Percentiles rank a stretch among this genome's conserved stretches.
Evolutionary conservation across 1,139 yeast genomes (phyloP).

Genomic region (Magnusiomyces starmeri): DNA sequence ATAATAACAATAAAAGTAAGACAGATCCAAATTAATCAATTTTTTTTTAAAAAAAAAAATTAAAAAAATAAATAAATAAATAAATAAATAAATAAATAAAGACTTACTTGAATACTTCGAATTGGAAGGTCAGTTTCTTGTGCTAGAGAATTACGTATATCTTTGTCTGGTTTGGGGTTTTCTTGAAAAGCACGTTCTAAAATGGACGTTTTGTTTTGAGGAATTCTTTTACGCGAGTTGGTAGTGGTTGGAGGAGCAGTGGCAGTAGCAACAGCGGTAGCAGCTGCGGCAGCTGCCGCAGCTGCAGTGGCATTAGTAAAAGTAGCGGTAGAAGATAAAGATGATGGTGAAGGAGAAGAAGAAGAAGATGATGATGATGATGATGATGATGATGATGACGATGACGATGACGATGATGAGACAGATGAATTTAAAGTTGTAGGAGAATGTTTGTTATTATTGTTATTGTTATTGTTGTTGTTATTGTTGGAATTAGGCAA

Average conservation of each 20-base stretch:
- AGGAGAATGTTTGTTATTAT: not conserved
- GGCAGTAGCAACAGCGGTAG: not conserved
- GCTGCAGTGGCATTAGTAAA: constrained; percentile 2
- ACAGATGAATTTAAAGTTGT: not conserved
- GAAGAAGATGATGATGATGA: not conserved
- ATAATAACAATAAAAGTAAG: too few species aligned
- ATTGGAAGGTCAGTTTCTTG: constrained; percentile 26
- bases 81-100: not conserved
- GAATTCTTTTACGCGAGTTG: constrained; percentile 26
- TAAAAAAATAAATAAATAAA: not conserved
- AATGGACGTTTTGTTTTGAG: constrained; percentile 25
- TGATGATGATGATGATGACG: not conserved
- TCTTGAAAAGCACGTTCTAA: constrained; percentile 27
- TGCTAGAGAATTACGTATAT: constrained; percentile 25
- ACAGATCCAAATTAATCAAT: too few species aligned
- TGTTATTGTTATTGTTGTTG: not conserved
- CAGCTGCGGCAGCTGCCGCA: constrained; percentile 10
- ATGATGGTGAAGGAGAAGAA: not conserved
- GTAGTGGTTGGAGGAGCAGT: constrained; percentile 5
- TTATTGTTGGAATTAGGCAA: too few species aligned
- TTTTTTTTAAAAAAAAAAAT: not conserved
- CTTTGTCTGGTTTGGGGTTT: constrained; percentile 29
- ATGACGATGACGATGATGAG: not conserved
- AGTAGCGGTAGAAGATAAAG: not conserved
- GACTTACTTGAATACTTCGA: constrained; percentile 24